Conservation (phyloP, 306 rosid species). For the Cicer judaicum region DNA sequence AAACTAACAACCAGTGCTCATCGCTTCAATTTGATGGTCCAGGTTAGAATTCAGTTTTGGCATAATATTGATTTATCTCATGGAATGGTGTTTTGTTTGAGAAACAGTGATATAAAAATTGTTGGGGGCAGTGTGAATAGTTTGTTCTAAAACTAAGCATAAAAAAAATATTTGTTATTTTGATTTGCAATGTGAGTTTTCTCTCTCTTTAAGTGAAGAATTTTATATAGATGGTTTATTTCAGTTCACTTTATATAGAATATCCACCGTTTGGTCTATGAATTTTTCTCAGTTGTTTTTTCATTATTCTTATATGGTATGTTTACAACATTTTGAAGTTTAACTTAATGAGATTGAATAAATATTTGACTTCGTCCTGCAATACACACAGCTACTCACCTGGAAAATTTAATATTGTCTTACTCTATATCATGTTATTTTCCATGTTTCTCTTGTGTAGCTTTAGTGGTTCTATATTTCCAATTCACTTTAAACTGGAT, state of each 20-base stretch:
- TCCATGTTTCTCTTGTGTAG: slow-evolving; percentile 31
- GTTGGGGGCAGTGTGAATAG: slow-evolving; percentile 32
- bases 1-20: slow-evolving; percentile 95
- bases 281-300: background rate
- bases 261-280: slow-evolving; percentile 3
- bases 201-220: slow-evolving; percentile 8
- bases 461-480: slow-evolving; percentile 30
- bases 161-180: slow-evolving; percentile 32
- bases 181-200: background rate
- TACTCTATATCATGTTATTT: slow-evolving; percentile 5
- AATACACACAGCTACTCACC: background rate
- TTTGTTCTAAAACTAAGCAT: slow-evolving; percentile 12
- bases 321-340: slow-evolving; percentile 19
- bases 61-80: slow-evolving; percentile 8
- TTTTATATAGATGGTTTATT: slow-evolving; percentile 3
- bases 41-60: slow-evolving; percentile 63
- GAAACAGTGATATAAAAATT: slow-evolving; percentile 14
- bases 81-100: slow-evolving; percentile 31
- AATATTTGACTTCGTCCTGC: background rate
- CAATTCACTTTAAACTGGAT: slow-evolving; percentile 40
- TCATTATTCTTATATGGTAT: slow-evolving; percentile 33
- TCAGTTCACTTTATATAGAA: slow-evolving; percentile 28
- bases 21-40: slow-evolving; percentile 99
- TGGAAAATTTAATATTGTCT: slow-evolving; percentile 22
- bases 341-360: slow-evolving; percentile 18